Conservation (phyloP, 73 alveolate species). For the Diophrys sp. region DNA sequence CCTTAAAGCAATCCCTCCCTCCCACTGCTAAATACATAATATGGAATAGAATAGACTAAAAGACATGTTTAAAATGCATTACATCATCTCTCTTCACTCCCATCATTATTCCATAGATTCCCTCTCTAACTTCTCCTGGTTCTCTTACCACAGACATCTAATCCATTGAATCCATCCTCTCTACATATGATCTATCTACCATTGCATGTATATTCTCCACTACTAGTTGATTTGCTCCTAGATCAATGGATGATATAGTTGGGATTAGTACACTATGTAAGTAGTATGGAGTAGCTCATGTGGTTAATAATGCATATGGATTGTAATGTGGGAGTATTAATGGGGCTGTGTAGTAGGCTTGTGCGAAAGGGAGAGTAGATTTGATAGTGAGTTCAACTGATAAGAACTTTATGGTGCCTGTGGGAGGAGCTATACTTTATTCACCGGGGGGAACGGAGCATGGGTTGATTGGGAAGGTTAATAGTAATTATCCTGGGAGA, state of each 20-base stretch:
- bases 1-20: constrained; percentile 78
- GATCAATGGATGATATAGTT: constrained; percentile 89
- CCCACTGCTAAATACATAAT: constrained; percentile 90
- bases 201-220: constrained; percentile 87
- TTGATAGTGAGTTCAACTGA: constrained; percentile 93
- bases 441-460: constrained; percentile 36
- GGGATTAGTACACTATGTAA: constrained; percentile 79
- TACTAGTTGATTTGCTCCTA: constrained; percentile 97
- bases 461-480: constrained; percentile 65
- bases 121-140: no score
- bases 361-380: constrained; percentile 80
- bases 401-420: constrained; percentile 99
- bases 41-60: constrained; percentile 94
- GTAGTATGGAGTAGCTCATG: constrained; percentile 75
- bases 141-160: constrained; percentile 85
- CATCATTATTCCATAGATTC: no score
- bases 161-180: no score
- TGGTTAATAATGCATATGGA: constrained; percentile 97
- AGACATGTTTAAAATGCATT: constrained; percentile 94
- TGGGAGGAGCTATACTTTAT: constrained; percentile 98
- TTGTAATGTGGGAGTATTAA: constrained; percentile 76
- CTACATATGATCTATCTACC: no score
- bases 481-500: constrained; percentile 98
- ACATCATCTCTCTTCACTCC: no score
- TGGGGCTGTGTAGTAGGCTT: constrained; percentile 58